Evolutionary conservation across 495 filamentous ascomycete species (phyloP).

Genomic region (Aspergillus indologenus): DNA sequence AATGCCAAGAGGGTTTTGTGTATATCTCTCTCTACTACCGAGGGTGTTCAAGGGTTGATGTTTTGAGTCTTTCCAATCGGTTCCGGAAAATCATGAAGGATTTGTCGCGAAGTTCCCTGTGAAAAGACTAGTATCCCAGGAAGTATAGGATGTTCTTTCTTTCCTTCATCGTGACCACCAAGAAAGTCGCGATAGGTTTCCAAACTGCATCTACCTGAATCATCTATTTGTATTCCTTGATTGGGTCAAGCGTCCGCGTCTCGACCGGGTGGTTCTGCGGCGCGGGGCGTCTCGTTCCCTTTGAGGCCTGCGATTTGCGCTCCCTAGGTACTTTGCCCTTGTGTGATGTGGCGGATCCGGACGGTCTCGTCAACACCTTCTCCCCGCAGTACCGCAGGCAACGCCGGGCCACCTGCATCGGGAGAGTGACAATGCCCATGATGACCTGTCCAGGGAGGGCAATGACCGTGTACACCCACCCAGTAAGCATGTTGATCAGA

Average conservation of each 20-base stretch:
- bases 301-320: constrained; percentile 3
- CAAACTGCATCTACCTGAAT: background rate
- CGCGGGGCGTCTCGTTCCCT: constrained; percentile 7
- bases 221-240: background rate
- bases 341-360: constrained; percentile 5
- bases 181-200: background rate
- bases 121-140: too few species aligned
- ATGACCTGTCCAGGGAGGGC: constrained; percentile 29
- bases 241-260: background rate
- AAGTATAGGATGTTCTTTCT: too few species aligned
- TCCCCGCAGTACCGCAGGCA: constrained; percentile 19
- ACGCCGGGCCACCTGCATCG: constrained; percentile 19
- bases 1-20: too few species aligned
- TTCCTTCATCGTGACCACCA: background rate
- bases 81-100: too few species aligned
- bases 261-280: constrained; percentile 3
- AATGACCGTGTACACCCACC: constrained; percentile 30
- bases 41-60: too few species aligned
- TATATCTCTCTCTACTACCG: too few species aligned
- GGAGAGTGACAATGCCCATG: constrained; percentile 25
- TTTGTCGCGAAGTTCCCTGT: too few species aligned
- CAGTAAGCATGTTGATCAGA: constrained; percentile 23
- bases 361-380: constrained; percentile 10
- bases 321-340: constrained; percentile 24
- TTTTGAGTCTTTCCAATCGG: too few species aligned